Evolutionary conservation across 352 stramenopile species (phyloP).

Genomic region (Phytophthora ramorum): DNA sequence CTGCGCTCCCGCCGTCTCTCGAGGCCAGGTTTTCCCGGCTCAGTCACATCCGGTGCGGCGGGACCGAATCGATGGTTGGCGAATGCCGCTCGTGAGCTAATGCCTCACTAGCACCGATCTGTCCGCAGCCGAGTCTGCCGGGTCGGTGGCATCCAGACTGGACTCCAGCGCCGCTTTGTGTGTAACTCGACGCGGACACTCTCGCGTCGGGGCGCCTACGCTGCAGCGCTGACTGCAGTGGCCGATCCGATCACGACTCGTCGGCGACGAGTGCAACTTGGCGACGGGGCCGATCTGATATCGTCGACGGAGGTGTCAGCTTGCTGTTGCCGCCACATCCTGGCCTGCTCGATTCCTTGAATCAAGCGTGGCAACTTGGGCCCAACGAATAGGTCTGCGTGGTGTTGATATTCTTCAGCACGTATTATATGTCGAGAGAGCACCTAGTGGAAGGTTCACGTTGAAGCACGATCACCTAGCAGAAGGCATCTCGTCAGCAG

Average conservation of each 20-base stretch:
- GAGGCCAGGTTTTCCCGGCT: constrained; percentile 17
- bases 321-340: constrained; percentile 19
- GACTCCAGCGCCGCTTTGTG: background rate
- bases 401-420: background rate
- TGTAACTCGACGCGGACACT: constrained; percentile 1
- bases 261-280: constrained; percentile 6
- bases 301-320: constrained; percentile 16
- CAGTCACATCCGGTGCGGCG: constrained; percentile 29
- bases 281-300: constrained; percentile 31
- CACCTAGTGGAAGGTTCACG: constrained; percentile 19
- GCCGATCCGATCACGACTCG: background rate
- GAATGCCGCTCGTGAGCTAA: constrained; percentile 14
- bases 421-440: background rate
- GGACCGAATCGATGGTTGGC: constrained; percentile 14
- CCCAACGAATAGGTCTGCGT: too few species aligned
- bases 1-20: constrained; percentile 2
- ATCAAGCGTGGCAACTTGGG: constrained; percentile 2
- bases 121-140: too few species aligned
- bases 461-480: constrained; percentile 1
- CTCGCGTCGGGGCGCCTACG: too few species aligned
- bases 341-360: constrained; percentile 18
- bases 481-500: background rate
- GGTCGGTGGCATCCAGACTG: too few species aligned
- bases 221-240: background rate
- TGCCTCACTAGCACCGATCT: too few species aligned